Percentiles rank a stretch among this genome's conserved stretches.
phyloP scores from a whole-genome alignment of 805 yeast species.

The Saccharomycopsis sp. region DNA sequence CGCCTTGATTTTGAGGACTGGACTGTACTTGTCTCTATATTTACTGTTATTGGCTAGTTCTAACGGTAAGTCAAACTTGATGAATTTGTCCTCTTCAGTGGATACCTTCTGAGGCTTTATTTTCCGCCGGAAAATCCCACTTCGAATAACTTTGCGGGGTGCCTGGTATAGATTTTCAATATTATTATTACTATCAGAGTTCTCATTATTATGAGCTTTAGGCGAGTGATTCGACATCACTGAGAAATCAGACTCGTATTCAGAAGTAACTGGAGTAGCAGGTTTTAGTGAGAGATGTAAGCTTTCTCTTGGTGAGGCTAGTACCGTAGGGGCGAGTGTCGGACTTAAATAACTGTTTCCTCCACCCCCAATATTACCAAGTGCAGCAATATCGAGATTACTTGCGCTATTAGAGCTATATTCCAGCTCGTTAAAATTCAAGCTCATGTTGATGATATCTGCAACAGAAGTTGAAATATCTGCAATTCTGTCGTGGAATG shows the following conservation, averaged over 20 bases:
- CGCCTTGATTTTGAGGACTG: slow-evolving; percentile 52
- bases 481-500: slow-evolving; percentile 81
- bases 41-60: slow-evolving; percentile 22
- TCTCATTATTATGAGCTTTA: slow-evolving; percentile 6
- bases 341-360: background rate
- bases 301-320: background rate
- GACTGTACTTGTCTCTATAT: slow-evolving; percentile 32
- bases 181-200: slow-evolving; percentile 5
- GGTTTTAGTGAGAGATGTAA: background rate
- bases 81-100: slow-evolving; percentile 22
- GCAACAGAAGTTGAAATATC: slow-evolving; percentile 48
- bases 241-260: background rate
- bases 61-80: slow-evolving; percentile 33
- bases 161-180: background rate
- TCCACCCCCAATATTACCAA: background rate
- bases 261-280: slow-evolving; percentile 1
- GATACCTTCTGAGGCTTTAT: slow-evolving; percentile 18
- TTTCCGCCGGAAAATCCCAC: slow-evolving; percentile 19
- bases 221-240: background rate
- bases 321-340: background rate
- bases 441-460: slow-evolving; percentile 34
- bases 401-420: slow-evolving; percentile 27
- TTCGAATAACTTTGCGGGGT: slow-evolving; percentile 10
- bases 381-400: background rate
- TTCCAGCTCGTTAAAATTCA: slow-evolving; percentile 15